Conservation (phyloP, 1,284 basidiomycete genomes). For the Irpex sp. region DNA sequence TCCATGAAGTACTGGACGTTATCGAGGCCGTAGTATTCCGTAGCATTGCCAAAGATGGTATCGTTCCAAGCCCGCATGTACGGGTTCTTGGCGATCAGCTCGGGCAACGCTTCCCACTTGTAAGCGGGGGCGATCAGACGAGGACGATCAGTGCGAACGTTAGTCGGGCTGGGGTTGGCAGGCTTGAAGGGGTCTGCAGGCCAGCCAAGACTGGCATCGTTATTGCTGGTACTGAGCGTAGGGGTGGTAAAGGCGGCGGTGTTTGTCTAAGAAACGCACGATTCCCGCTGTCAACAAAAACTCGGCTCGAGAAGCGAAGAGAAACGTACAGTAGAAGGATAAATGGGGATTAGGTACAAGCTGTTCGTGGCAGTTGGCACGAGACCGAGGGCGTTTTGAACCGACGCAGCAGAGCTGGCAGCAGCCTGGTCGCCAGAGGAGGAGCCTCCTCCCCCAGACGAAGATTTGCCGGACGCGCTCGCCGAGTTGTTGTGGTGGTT, state of each 20-base stretch:
- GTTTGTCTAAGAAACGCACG: conserved; percentile 56
- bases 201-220: conserved; percentile 56
- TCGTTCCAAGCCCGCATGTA: conserved; percentile 90
- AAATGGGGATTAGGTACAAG: conserved; percentile 78
- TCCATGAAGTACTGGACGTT: conserved; percentile 78
- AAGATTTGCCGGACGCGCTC: conserved; percentile 19
- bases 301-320: neutral
- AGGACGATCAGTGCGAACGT: conserved; percentile 78
- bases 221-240: conserved; percentile 55
- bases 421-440: conserved; percentile 28
- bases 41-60: conserved; percentile 90
- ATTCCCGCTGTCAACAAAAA: neutral
- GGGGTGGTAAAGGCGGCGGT: conserved; percentile 74
- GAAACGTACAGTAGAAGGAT: conserved; percentile 75
- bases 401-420: conserved; percentile 44
- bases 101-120: conserved; percentile 86
- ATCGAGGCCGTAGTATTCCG: conserved; percentile 56
- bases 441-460: conserved; percentile 12
- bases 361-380: conserved; percentile 77
- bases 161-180: conserved; percentile 51
- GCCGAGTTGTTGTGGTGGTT: conserved; percentile 38
- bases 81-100: conserved; percentile 80
- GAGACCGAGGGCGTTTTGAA: conserved; percentile 57
- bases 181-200: conserved; percentile 74
- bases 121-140: conserved; percentile 89